Evolutionary conservation across 192 early-diverging fungal genomes (phyloP).

Genomic region (Mortierella claussenii): DNA sequence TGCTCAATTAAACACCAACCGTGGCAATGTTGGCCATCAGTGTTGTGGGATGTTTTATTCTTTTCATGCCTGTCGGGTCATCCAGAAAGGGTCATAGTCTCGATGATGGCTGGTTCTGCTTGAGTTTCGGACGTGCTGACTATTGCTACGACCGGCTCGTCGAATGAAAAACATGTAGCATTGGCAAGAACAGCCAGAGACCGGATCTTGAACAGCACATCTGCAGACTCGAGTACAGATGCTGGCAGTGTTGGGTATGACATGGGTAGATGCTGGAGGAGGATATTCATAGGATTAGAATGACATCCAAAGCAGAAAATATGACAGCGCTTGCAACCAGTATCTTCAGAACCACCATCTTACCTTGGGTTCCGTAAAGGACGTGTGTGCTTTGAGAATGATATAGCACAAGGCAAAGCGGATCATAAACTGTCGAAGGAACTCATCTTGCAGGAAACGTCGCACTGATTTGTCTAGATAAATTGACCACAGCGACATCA

Average conservation of each 20-base stretch:
- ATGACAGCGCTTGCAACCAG: too few species aligned
- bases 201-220: slow-evolving; percentile 68
- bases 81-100: too few species aligned
- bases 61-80: too few species aligned
- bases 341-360: too few species aligned
- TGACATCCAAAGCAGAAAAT: not conserved
- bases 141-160: slow-evolving; percentile 14
- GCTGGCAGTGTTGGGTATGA: slow-evolving; percentile 73
- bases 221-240: slow-evolving; percentile 65
- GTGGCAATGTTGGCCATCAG: too few species aligned
- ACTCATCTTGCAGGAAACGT: slow-evolving; percentile 91
- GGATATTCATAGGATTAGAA: not conserved
- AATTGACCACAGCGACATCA: not conserved
- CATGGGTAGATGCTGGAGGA: slow-evolving; percentile 69
- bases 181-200: slow-evolving; percentile 61
- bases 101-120: too few species aligned
- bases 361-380: slow-evolving; percentile 70
- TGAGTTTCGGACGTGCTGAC: not conserved
- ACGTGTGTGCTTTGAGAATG: slow-evolving; percentile 74
- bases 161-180: slow-evolving; percentile 58
- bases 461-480: slow-evolving; percentile 55
- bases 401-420: slow-evolving; percentile 82
- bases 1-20: too few species aligned
- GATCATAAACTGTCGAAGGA: slow-evolving; percentile 89
- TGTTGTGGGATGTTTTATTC: too few species aligned